Percentiles rank a stretch among this genome's conserved stretches.
These are phyloP conservation scores for Carpinus fangiana DNA, from an alignment of 306 rosid genomes.

Conservation along the genomic window DNA sequence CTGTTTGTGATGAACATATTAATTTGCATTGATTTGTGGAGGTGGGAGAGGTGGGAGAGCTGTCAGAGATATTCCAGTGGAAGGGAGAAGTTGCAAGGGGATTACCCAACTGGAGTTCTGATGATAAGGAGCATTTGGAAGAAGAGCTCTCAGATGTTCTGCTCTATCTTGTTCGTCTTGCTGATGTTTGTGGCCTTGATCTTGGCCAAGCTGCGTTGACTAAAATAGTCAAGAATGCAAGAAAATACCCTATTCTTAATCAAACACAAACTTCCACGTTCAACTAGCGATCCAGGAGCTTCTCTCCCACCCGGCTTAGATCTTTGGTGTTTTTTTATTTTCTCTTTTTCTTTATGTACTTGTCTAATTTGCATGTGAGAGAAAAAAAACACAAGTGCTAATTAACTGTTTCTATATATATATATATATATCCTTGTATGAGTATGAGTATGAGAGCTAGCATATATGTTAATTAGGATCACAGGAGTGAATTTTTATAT, in stretches of 20 bases:
- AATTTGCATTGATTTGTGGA: slow-evolving; percentile 17
- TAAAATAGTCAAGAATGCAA: slow-evolving; percentile 64
- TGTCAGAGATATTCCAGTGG: slow-evolving; percentile 82
- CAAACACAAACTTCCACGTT: slow-evolving; percentile 34
- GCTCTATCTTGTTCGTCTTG: slow-evolving; percentile 65
- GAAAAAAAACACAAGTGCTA: background rate
- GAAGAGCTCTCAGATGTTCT: slow-evolving; percentile 83
- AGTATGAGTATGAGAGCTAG: background rate
- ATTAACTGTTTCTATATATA: background rate
- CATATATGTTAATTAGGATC: background rate
- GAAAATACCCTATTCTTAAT: slow-evolving; percentile 52
- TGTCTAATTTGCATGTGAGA: background rate
- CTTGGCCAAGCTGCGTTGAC: slow-evolving; percentile 77
- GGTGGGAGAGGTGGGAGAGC: slow-evolving; percentile 87
- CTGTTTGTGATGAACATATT: no score
- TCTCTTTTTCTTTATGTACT: background rate
- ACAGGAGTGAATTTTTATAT: background rate
- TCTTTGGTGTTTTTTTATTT: background rate
- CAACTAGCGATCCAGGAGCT: background rate
- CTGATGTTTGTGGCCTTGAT: slow-evolving; percentile 76
- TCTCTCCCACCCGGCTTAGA: no score
- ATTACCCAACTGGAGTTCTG: slow-evolving; percentile 67
- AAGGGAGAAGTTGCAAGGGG: slow-evolving; percentile 86
- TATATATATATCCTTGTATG: background rate
- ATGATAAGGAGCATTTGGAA: slow-evolving; percentile 71